Conservation (phyloP, 208 protist genomes). For the Trypanosoma avium region DNA sequence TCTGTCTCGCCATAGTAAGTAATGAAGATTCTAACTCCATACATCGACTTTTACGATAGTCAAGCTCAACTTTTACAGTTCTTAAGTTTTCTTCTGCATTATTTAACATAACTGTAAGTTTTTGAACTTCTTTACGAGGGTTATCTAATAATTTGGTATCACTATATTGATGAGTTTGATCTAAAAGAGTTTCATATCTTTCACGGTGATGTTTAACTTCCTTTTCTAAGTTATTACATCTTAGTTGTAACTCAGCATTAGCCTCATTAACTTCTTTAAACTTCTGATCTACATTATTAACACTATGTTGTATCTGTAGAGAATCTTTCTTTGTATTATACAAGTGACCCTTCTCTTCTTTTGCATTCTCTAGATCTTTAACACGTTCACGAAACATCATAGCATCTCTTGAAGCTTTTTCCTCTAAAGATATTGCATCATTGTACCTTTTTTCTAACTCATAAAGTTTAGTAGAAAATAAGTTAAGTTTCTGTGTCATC, state of each 20-base stretch:
- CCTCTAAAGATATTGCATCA: slow-evolving; percentile 6
- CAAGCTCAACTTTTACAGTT: not conserved
- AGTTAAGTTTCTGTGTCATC: not conserved
- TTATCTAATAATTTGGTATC: not conserved
- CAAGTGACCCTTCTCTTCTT: slow-evolving; percentile 12
- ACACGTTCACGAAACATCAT: slow-evolving; percentile 5
- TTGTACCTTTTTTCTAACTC: not conserved
- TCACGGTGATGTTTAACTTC: not conserved
- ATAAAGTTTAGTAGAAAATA: not conserved
- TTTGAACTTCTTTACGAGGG: slow-evolving; percentile 11
- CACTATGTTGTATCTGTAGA: too few relatives aligned
- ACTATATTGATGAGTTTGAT: not conserved
- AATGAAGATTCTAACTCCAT: slow-evolving; percentile 8
- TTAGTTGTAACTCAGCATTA: slow-evolving; percentile 15
- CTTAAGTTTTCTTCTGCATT: not conserved
- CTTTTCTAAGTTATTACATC: not conserved
- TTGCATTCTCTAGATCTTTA: slow-evolving; percentile 34
- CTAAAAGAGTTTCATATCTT: slow-evolving; percentile 4
- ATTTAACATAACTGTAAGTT: slow-evolving; percentile 25
- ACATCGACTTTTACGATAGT: slow-evolving; percentile 3
- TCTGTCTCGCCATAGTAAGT: not conserved
- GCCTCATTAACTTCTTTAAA: slow-evolving; percentile 32
- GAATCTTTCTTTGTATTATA: too few relatives aligned
- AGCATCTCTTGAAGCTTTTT: slow-evolving; percentile 22
- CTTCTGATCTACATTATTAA: slow-evolving; percentile 25